Evolutionary conservation across 2,329 filamentous ascomycete genomes (phyloP), one percentile per base, ranked within the genome.

Genomic region (Achaetomium macrosporum): DNA sequence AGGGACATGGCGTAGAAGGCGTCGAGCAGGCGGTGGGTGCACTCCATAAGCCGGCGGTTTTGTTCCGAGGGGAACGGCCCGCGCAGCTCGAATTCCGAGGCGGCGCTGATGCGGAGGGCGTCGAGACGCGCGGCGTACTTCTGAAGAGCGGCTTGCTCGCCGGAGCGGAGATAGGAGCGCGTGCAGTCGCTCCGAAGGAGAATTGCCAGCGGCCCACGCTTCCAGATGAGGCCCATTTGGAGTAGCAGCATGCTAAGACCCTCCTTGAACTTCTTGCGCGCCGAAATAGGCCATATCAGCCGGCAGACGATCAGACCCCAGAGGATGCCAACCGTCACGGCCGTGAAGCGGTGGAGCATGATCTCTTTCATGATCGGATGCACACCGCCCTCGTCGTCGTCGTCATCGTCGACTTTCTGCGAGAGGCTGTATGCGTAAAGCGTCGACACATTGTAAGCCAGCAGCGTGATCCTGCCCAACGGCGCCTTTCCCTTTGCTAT

Each of bases 1-100:
- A 96, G 82, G 58, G 92, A 95, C 89, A 99, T 96, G 47, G 91
- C 90, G 65, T 97, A 91, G 68, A 99, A 96, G 36, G 89, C 86
- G 69, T 96, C 91, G 5, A 97, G 82, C 70, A 96, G 88, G 48
- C 87, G 84, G 57, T 86, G 85, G 1, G 91, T 96, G 10, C 85
- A 85, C 19, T 82, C 80, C 65, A 97, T 79, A 53, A 97, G 87
- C 35, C 83, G 81, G 5, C 79, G 81, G 66, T 88, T 91, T 15
- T 82, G 78, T 41, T 79, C 81, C 57, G 84, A 79, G 1, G 90
- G 89, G 63, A 99, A 99, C 0, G 91, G 90, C 0, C 92, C 88
- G 39, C 85, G 82, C 7, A 99, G 79, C 67, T 95, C 88, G 63
- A 95, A 95, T 67, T 99, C 93, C 20, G 83, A 87, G n/a, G 80